phyloP scores from a whole-genome alignment of 1,284 basidiomycete species.

The Cryptococcus wingfieldii region DNA sequence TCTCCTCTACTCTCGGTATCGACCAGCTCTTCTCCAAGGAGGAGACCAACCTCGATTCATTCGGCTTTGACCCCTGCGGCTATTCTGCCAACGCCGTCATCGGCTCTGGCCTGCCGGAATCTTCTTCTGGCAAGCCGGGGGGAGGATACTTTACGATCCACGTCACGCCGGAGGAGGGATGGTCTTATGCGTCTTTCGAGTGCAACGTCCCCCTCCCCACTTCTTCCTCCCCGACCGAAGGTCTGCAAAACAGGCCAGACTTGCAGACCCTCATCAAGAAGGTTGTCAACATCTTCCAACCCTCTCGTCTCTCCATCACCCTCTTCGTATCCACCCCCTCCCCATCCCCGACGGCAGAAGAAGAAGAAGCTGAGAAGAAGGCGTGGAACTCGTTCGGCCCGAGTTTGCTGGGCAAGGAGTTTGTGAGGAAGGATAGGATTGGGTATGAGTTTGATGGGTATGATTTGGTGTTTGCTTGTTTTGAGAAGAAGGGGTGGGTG shows the following conservation, averaged over 20 bases:
- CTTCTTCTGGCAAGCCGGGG: slow-evolving; percentile 40
- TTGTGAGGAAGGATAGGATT: slow-evolving; percentile 83
- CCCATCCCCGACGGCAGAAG: slow-evolving; percentile 47
- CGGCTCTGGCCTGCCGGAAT: slow-evolving; percentile 50
- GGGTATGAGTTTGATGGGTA: slow-evolving; percentile 97
- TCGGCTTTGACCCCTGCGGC: slow-evolving; percentile 92
- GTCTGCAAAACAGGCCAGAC: slow-evolving; percentile 52
- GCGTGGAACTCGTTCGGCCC: slow-evolving; percentile 38
- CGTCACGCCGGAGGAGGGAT: slow-evolving; percentile 95
- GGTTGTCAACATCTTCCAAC: slow-evolving; percentile 89
- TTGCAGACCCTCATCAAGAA: slow-evolving; percentile 75
- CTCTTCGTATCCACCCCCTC: slow-evolving; percentile 75
- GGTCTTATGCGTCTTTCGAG: slow-evolving; percentile 97
- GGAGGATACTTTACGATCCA: slow-evolving; percentile 98
- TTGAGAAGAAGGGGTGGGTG: slow-evolving; percentile 56
- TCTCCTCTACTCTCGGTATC: slow-evolving; percentile 77
- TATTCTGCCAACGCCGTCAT: slow-evolving; percentile 94
- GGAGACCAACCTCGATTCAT: slow-evolving; percentile 82
- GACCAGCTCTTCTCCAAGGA: slow-evolving; percentile 72
- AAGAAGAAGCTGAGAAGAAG: slow-evolving; percentile 28
- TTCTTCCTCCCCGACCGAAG: slow-evolving; percentile 5
- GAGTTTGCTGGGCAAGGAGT: slow-evolving; percentile 42
- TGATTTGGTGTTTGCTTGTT: slow-evolving; percentile 87
- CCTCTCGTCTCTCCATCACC: slow-evolving; percentile 79
- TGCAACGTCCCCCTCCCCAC: slow-evolving; percentile 81